Base-by-base conservation (phyloP, 2,329 filamentous ascomycete species). In the Camillea tinctor region DNA sequence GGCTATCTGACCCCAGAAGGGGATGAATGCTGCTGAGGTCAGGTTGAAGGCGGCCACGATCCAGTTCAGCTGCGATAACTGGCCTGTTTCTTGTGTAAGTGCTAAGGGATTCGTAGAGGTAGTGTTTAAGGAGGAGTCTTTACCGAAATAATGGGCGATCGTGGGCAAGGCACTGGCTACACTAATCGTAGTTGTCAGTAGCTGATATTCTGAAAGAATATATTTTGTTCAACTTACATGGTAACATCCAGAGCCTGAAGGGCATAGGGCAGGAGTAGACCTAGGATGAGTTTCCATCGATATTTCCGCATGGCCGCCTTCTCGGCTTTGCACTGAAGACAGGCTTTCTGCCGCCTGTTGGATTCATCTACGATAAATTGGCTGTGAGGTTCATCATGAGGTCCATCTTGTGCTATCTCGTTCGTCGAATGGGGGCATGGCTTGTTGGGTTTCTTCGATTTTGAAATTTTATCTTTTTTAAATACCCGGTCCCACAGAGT, bases 1-100 rank as follows among this genome's bases (percentile, higher is more conserved):
- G 17, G 85, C 81, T 51, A 87, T 78, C 65, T 89, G 87, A 1
- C 84, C 85, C 75, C 86, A 89, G 56, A 84, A 82, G 3, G 87
- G 87, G 8, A 90, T 86, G 64, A 89, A 90, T 1, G 87, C 83
- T 1, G 88, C 87, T 0, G 85, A 84, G 0, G 86, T 88, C 15
- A 91, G 76, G 56, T 87, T 90, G 73, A 89, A 91, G 6, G 86
- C 79, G 0, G 88, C 87, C 19, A 90, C 83, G 68, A 91, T 88
- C 86, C 87, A 90, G 68, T 88, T 89, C 1, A 88, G 77, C 66
- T 88, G 82, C 19, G 82, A 79, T 4, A 85, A 69, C 81, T 82
- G 58, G 13, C 24, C 1, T 23, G 17, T 17, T 51, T 51, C 64
- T 22, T 61, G 62, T 54, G 26, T 26, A 8, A 53, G 50, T 19